Percentiles rank a stretch among this genome's conserved stretches.
phyloP scores from a whole-genome alignment of 495 filamentous ascomycete genomes.

The Aspergillus coremiiformis region DNA sequence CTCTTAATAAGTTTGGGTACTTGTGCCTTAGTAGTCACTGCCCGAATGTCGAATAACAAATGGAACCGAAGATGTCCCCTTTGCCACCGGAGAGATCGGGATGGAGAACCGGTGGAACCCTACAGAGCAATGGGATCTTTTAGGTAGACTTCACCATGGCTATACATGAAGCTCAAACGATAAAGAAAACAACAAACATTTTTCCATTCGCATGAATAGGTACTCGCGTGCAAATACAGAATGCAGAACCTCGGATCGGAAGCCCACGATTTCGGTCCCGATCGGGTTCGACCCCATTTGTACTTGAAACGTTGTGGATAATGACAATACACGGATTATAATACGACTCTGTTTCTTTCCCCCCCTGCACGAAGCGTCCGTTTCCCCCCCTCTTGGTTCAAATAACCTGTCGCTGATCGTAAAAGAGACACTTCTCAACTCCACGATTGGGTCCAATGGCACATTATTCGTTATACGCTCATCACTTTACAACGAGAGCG shows the following conservation, averaged over 20 bases:
- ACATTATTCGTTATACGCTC: constrained; percentile 2
- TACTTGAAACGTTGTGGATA: too few species aligned
- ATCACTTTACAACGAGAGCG: background rate
- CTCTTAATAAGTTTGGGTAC: background rate
- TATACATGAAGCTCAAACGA: background rate
- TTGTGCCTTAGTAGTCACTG: too few species aligned
- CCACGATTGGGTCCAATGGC: background rate
- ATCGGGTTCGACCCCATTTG: background rate
- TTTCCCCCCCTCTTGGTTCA: background rate
- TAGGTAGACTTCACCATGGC: too few species aligned
- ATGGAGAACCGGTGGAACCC: background rate
- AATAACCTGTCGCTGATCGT: background rate
- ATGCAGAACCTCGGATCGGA: background rate
- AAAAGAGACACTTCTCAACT: background rate
- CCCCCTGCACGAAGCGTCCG: background rate
- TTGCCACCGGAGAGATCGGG: background rate
- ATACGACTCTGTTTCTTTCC: background rate
- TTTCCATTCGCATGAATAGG: background rate
- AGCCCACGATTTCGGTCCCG: too few species aligned
- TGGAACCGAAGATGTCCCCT: too few species aligned
- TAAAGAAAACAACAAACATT: background rate
- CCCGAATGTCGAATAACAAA: background rate
- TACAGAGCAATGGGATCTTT: background rate
- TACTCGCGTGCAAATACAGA: background rate
- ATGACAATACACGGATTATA: background rate